Base-by-base conservation (phyloP, 352 stramenopile genomes). In the Phytopythium delawarense region DNA sequence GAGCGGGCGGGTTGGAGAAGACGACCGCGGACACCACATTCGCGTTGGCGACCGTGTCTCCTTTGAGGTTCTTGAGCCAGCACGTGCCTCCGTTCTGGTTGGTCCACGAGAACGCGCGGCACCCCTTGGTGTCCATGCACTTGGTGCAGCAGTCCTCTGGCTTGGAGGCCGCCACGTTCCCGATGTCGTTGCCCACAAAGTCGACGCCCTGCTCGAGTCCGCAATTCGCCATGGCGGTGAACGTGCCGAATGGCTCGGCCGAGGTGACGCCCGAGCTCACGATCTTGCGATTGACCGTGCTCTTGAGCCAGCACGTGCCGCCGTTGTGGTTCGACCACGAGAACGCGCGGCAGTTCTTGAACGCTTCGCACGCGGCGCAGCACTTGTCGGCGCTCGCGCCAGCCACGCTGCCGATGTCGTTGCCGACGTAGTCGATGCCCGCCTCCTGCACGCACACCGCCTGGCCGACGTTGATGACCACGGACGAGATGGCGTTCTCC, bases 281-380 rank as follows among this genome's bases (percentile, higher is more conserved):
- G 18, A 64, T 63, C 58, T 68, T 69, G n/a, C 70, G 61, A 40
- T 70, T 78, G 34, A 69, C 65, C 28, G 21, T 16, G 32, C 64
- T 81, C 52, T 81, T 81, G 50, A 82, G 64, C 53, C 61, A 88
- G 54, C 78, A 88, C 6, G 74, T 88, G 30, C 79, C 81, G 23
- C 79, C 79, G 54, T 80, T 68, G 53, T 69, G 64, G 28, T 64
- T 66, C 37, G 32, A 84, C 76, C 76, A 90, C 7, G 77, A 71
- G 62, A 85, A 87, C 4, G 73, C 77, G 30, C 65, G 59, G 55
- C 74, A 83, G 11, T 65, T 67, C 13, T 49, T 32, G 40, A 70
- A 75, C 0, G 2, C 39, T 52, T 73, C 55, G 49, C 66, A 73
- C 20, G 46, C 51, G 5, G 28, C 28, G 49, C 59, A 73, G 63